Percentiles rank a stretch among this genome's conserved stretches.
Conservation (phyloP, 371 early-diverging fungal genomes). For the Mucor ambiguus region DNA sequence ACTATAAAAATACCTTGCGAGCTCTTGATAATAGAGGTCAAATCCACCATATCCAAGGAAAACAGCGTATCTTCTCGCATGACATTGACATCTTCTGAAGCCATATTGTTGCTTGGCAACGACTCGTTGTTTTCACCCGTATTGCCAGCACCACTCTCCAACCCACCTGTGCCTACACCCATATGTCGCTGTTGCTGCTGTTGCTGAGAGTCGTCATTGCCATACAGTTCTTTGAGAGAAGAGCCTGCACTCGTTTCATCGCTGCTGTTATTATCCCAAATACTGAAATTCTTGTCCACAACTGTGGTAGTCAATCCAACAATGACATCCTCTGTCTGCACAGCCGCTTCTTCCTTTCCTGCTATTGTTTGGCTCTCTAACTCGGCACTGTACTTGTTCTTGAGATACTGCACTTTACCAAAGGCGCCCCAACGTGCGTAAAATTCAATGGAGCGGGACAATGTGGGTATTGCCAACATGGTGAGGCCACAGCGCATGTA, state of each 20-base stretch:
- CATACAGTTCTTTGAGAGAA: conserved; percentile 28
- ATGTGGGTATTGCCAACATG: conserved; percentile 36
- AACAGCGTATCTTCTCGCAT: conserved; percentile 36
- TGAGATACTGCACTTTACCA: conserved; percentile 38
- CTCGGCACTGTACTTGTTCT: conserved; percentile 27
- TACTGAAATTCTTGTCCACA: neutral
- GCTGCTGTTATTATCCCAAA: conserved; percentile 29
- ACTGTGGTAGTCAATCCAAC: conserved; percentile 18
- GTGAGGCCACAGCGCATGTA: conserved; percentile 29
- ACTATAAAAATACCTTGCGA: conserved; percentile 50
- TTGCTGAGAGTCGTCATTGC: conserved; percentile 20
- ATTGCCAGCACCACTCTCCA: neutral
- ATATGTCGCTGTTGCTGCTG: neutral
- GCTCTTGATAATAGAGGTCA: conserved; percentile 51
- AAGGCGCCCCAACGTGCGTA: conserved; percentile 44
- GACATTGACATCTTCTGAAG: neutral
- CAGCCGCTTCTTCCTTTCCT: conserved; percentile 17
- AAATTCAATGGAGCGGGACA: conserved; percentile 32
- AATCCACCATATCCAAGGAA: conserved; percentile 49
- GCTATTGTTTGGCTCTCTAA: conserved; percentile 23
- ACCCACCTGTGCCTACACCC: neutral
- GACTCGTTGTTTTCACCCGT: neutral
- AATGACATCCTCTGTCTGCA: conserved; percentile 42
- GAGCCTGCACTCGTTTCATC: conserved; percentile 31
- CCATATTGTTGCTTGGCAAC: neutral